Conservation (phyloP, 2,329 filamentous ascomycete genomes). For the Fusarium stilboides region DNA sequence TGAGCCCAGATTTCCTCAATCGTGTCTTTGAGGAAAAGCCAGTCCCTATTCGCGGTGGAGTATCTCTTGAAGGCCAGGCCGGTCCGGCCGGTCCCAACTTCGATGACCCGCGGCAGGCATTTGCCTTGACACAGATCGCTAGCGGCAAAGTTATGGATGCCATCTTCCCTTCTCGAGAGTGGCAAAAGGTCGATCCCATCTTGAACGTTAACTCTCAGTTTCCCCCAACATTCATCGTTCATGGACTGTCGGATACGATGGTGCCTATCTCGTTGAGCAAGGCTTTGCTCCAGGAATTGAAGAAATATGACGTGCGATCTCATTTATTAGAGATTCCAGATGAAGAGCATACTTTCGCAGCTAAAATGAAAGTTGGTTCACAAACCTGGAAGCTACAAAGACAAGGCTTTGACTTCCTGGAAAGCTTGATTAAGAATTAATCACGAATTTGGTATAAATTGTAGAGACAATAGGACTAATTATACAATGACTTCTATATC, state of each 20-base stretch:
- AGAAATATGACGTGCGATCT: background rate
- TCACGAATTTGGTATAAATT: too few species aligned
- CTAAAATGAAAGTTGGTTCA: conserved; percentile 3
- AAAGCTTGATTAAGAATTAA: background rate
- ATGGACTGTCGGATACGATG: conserved; percentile 2
- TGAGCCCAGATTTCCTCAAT: conserved; percentile 1
- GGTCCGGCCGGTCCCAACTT: conserved; percentile 7
- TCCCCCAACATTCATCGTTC: background rate
- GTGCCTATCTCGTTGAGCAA: conserved; percentile 1
- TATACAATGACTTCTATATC: background rate
- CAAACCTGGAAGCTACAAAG: conserved; percentile 1
- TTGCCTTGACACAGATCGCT: conserved; percentile 5
- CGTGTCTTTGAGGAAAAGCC: conserved; percentile 1
- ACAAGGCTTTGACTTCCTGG: background rate
- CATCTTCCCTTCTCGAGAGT: conserved; percentile 1
- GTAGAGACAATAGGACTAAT: too few species aligned
- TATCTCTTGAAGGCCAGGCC: conserved; percentile 8
- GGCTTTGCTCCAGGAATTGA: background rate
- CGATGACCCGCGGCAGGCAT: conserved; percentile 1
- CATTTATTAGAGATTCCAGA: conserved; percentile 1
- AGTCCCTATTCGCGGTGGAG: background rate
- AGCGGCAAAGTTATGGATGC: background rate
- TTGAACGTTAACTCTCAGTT: conserved; percentile 1
- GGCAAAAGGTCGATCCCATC: conserved; percentile 6
- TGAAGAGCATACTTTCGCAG: conserved; percentile 15